phyloP scores from a whole-genome alignment of 371 early-diverging fungal species.

The Actinomucor elegans region DNA sequence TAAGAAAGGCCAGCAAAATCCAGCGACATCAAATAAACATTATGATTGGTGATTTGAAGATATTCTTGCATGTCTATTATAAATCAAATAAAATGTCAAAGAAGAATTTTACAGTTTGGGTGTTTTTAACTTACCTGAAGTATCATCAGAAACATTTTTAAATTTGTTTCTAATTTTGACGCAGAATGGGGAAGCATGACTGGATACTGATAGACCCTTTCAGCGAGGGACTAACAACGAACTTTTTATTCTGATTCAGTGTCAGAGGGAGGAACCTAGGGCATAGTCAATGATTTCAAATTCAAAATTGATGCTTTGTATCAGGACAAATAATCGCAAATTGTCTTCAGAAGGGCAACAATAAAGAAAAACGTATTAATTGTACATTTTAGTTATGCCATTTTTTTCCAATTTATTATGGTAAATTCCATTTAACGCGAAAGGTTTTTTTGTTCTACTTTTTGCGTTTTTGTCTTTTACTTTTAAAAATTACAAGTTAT shows the following conservation, averaged over 20 bases:
- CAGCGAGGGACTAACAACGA: slow-evolving; percentile 15
- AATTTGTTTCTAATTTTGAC: slow-evolving; percentile 14
- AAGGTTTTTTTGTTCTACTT: too few species aligned
- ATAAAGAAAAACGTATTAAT: slow-evolving; percentile 10
- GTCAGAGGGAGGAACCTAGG: slow-evolving; percentile 2
- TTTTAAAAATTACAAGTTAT: too few species aligned
- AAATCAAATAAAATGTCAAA: slow-evolving; percentile 20
- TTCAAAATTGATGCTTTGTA: slow-evolving; percentile 8
- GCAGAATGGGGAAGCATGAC: slow-evolving; percentile 9
- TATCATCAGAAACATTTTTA: slow-evolving; percentile 15
- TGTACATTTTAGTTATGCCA: slow-evolving; percentile 20
- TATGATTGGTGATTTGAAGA: slow-evolving; percentile 7
- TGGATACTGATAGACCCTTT: slow-evolving; percentile 10
- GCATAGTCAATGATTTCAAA: slow-evolving; percentile 12
- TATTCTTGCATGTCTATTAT: slow-evolving; percentile 17
- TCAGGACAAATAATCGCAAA: slow-evolving; percentile 7
- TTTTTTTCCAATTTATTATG: slow-evolving; percentile 20
- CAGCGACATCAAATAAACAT: slow-evolving; percentile 13
- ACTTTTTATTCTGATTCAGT: slow-evolving; percentile 4
- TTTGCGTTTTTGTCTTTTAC: too few species aligned
- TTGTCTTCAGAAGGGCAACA: slow-evolving; percentile 7
- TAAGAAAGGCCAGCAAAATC: slow-evolving; percentile 18
- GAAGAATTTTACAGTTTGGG: slow-evolving; percentile 13
- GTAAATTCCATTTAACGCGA: too few species aligned
- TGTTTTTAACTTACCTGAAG: slow-evolving; percentile 17